Percentiles rank a stretch among this genome's conserved stretches.
These are phyloP conservation scores for Jackrogersella minutella DNA, from an alignment of 495 filamentous ascomycete genomes.

Conservation along the genomic window DNA sequence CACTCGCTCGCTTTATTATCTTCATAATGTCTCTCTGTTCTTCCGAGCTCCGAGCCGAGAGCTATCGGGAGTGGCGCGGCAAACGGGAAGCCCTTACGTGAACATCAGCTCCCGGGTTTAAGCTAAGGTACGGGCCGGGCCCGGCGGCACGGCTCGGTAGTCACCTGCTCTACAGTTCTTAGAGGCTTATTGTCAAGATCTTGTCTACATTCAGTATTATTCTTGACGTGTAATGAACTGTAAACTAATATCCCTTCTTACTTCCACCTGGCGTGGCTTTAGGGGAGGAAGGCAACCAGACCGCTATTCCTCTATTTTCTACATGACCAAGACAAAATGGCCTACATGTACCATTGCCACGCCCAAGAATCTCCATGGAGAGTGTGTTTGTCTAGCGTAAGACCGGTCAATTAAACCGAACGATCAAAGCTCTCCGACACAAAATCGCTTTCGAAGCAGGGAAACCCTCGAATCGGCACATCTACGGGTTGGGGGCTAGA, in stretches of 20 bases:
- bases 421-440: background rate
- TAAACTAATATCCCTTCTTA: too few relatives aligned
- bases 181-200: background rate
- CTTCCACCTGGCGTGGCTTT: too few relatives aligned
- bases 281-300: too few relatives aligned
- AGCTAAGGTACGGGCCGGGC: background rate
- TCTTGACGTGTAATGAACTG: too few relatives aligned
- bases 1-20: too few relatives aligned
- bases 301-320: too few relatives aligned
- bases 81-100: conserved; percentile 1
- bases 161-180: background rate
- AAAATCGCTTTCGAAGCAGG: conserved; percentile 3
- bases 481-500: conserved; percentile 29
- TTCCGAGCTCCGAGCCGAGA: background rate
- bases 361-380: background rate
- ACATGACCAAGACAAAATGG: too few relatives aligned
- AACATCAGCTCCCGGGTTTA: background rate
- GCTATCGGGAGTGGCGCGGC: background rate
- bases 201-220: too few relatives aligned
- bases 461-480: conserved; percentile 16
- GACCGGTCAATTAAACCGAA: conserved; percentile 7
- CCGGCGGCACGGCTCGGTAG: background rate
- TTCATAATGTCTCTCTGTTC: background rate
- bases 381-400: background rate
- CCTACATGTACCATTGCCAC: background rate